Conservation (phyloP, 2,329 filamentous ascomycete genomes). For the Arthrocladium fulminans region DNA sequence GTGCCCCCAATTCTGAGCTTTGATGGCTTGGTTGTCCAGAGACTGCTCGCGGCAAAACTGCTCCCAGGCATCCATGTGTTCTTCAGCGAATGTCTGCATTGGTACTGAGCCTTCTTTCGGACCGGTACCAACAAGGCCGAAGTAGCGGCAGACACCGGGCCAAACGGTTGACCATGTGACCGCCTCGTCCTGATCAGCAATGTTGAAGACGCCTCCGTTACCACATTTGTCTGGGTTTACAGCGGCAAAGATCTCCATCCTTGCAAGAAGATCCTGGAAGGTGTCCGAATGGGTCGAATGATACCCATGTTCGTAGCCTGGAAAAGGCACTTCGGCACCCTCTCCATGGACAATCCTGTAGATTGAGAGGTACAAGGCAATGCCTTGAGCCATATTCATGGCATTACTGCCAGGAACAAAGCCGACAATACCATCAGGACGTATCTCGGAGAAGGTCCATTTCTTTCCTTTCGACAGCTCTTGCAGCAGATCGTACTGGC, state of each 20-base stretch:
- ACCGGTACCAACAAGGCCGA: conserved; percentile 25
- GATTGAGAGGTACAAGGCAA: conserved; percentile 27
- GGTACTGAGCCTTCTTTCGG: conserved; percentile 15
- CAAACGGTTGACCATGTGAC: conserved; percentile 25
- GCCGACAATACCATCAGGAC: conserved; percentile 26
- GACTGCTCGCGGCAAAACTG: conserved; percentile 13
- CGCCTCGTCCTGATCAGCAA: conserved; percentile 22
- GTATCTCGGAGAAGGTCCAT: conserved; percentile 32
- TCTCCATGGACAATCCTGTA: conserved; percentile 24
- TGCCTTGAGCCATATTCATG: conserved; percentile 25
- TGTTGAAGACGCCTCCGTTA: conserved; percentile 24
- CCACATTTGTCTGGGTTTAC: conserved; percentile 23
- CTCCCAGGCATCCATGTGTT: conserved; percentile 16
- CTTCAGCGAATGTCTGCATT: conserved; percentile 17
- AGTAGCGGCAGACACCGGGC: conserved; percentile 26
- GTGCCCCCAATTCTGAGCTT: conserved; percentile 18
- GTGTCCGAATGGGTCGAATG: conserved; percentile 24
- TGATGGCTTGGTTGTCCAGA: conserved; percentile 16
- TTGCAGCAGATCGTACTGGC: conserved; percentile 22
- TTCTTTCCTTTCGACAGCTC: conserved; percentile 21
- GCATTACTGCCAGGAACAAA: conserved; percentile 27
- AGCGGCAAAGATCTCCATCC: conserved; percentile 26
- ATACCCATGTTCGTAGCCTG: conserved; percentile 21
- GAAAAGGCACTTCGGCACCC: conserved; percentile 23
- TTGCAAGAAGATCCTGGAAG: conserved; percentile 24